phyloP scores from a whole-genome alignment of 2,329 filamentous ascomycete species.

The Cordyceps fumosorosea region DNA sequence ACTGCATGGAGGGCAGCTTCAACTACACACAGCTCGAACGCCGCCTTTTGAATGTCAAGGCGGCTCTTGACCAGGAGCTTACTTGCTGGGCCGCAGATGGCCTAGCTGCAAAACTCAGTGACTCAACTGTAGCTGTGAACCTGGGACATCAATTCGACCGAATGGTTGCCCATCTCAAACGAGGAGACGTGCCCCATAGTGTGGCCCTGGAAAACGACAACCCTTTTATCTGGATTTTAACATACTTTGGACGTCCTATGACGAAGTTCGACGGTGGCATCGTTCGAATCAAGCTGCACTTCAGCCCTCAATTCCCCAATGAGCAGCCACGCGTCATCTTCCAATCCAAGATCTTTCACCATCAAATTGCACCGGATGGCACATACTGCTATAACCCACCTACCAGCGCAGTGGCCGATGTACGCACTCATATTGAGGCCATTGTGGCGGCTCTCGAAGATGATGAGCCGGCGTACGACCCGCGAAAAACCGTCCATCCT shows the following conservation, averaged over 20 bases:
- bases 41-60: conserved; percentile 63
- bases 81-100: conserved; percentile 66
- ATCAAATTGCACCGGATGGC: conserved; percentile 74
- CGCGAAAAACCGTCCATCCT: conserved; percentile 76
- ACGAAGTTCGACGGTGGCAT: conserved; percentile 89
- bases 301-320: conserved; percentile 80
- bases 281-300: conserved; percentile 70
- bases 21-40: conserved; percentile 68
- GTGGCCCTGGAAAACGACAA: conserved; percentile 73
- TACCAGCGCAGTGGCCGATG: conserved; percentile 59
- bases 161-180: conserved; percentile 67
- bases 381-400: conserved; percentile 75
- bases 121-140: conserved; percentile 72
- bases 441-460: conserved; percentile 82
- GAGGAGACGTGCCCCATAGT: conserved; percentile 64
- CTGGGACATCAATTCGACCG: conserved; percentile 81
- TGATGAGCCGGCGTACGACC: conserved; percentile 81
- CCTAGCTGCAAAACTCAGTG: conserved; percentile 51
- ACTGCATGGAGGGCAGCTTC: conserved; percentile 82
- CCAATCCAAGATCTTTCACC: conserved; percentile 78
- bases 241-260: conserved; percentile 87
- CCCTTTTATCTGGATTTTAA: conserved; percentile 82
- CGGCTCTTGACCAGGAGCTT: conserved; percentile 65
- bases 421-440: conserved; percentile 75
- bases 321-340: conserved; percentile 81